Percentiles rank a stretch among this genome's conserved stretches.
Conservation (phyloP, 768 basidiomycete species). For the Leccinellum rugosiceps region DNA sequence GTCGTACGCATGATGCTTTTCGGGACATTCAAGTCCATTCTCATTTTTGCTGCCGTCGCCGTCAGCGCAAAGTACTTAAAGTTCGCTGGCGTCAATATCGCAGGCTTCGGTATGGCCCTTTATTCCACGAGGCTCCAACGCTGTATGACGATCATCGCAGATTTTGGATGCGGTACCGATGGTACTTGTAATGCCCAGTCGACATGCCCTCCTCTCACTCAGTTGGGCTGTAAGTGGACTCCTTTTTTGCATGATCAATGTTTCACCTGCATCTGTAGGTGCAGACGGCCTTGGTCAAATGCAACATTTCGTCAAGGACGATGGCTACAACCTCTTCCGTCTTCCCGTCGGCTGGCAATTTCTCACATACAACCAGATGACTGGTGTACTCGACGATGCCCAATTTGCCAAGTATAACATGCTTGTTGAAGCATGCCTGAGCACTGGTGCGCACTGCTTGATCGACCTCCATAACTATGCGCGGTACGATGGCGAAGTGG, state of each 20-base stretch:
- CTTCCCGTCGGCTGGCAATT: conserved; percentile 63
- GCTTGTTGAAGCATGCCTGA: conserved; percentile 37
- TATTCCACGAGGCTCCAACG: background rate
- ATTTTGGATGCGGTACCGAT: conserved; percentile 49
- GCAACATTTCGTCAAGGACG: conserved; percentile 54
- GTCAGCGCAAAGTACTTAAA: conserved; percentile 23
- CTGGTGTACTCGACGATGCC: conserved; percentile 39
- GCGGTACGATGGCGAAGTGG: conserved; percentile 46
- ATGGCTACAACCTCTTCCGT: conserved; percentile 56
- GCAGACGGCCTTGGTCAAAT: conserved; percentile 45
- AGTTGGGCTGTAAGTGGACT: conserved; percentile 38
- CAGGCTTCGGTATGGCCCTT: conserved; percentile 41
- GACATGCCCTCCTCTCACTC: conserved; percentile 44
- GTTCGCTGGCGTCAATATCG: conserved; percentile 49
- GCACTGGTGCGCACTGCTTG: conserved; percentile 49
- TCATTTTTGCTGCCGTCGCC: conserved; percentile 7
- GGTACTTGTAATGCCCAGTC: conserved; percentile 39
- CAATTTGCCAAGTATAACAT: conserved; percentile 54
- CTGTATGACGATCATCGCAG: conserved; percentile 3
- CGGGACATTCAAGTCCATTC: conserved; percentile 10
- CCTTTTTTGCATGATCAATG: background rate
- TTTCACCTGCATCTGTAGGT: conserved; percentile 2
- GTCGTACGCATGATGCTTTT: conserved; percentile 13
- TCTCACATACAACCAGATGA: conserved; percentile 37
- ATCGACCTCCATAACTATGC: conserved; percentile 65